Evolutionary conservation across 164 flowering plant genomes (phyloP), one percentile per base, ranked within the genome.

Genomic region (Paratinospora sagittata): DNA sequence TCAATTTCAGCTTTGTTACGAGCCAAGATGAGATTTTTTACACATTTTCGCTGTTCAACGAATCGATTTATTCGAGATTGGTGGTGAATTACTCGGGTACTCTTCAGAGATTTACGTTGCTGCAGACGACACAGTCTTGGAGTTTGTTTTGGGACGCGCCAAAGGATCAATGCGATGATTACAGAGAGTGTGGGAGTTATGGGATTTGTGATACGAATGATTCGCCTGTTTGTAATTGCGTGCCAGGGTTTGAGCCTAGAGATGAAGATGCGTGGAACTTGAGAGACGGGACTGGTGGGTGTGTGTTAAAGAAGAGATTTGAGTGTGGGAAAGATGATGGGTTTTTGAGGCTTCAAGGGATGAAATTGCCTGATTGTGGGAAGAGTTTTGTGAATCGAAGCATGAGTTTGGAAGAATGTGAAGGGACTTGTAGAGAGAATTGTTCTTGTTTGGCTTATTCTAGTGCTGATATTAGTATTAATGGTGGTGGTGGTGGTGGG

Each of bases 401-500:
- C 23, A 69, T 75, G 82, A 77, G 37, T 19, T 66, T 81, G 3
- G 16, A 58, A 16, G 78, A 77, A n/a, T 81, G 84, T 37, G 23
- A 23, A 24, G 45, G 2, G 6, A 9, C 36, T 41, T 81, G 83
- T 61, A 0, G 27, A 63, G 74, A 26, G 63, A 78, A 78, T 21
- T 81, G 83, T 45, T 68, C 77, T 30, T 76, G 82, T 41, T 63
- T 33, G 33, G 82, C 78, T 66, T 80, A 75, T 43, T 27, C 82
- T 12, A 63, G 27, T 61, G 37, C 63, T 0, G 62, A 81, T 57
- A 68, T 78, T 0, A 36, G 21, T 3, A n/a, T n/a, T n/a, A 23
- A 8, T n/a, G 74, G 69, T 3, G 71, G 47, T 1, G 74, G 69
- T 6, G 71, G 47, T 3, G 73, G 63, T 43, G 82, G 80, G 5